Percentiles rank a stretch among this genome's conserved stretches.
These are phyloP conservation scores for Sonneratia alba DNA, from an alignment of 345 rosid species.

Conservation along the genomic window DNA sequence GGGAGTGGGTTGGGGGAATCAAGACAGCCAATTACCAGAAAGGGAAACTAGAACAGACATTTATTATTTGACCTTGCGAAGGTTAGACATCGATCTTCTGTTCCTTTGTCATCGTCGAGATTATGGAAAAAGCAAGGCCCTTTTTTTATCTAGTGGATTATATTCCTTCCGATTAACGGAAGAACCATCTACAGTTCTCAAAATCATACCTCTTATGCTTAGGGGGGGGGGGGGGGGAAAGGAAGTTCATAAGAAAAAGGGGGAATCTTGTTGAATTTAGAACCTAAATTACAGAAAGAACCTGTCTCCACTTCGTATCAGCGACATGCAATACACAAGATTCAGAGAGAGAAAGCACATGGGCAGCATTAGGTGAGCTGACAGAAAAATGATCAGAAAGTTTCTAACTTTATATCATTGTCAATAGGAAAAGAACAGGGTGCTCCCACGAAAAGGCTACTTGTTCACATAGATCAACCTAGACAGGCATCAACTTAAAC, in stretches of 20 bases:
- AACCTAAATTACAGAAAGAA: not conserved
- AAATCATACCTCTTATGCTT: not conserved
- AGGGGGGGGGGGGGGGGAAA: too few relatives aligned
- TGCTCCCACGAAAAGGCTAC: too few relatives aligned
- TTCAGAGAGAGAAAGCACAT: not conserved
- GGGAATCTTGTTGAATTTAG: not conserved
- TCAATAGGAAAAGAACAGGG: not conserved
- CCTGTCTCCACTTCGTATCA: not conserved
- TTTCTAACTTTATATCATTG: not conserved
- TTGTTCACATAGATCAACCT: too few relatives aligned
- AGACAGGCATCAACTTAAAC: too few relatives aligned
- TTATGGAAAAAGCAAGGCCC: not conserved
- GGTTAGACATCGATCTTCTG: not conserved
- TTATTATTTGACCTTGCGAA: not conserved
- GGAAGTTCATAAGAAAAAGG: not conserved
- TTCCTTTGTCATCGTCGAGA: not conserved
- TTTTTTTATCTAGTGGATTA: not conserved
- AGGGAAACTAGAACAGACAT: not conserved
- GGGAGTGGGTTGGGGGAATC: not conserved
- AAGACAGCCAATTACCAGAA: not conserved
- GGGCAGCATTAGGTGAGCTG: not conserved
- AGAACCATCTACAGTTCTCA: not conserved
- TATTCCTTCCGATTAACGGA: not conserved
- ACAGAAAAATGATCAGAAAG: not conserved
- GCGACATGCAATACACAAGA: not conserved